Evolutionary conservation across 2,329 filamentous ascomycete species (phyloP).

Genomic region (Bipolaris bicolor): DNA sequence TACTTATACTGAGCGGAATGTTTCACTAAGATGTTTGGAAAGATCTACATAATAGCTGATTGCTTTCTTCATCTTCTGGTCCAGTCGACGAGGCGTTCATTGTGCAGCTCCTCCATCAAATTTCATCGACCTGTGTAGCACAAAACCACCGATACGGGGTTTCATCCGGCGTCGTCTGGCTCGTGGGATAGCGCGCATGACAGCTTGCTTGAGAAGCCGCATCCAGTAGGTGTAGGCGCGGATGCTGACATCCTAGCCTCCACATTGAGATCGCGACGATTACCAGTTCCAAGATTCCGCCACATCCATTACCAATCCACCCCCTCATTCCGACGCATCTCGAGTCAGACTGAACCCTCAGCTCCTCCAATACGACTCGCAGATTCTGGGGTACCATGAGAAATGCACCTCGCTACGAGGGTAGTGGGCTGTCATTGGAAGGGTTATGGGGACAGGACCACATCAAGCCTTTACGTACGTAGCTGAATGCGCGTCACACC

Average conservation of each 20-base stretch:
- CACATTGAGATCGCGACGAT: background rate
- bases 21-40: background rate
- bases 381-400: background rate
- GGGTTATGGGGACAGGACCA: background rate
- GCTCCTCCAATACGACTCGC: constrained; percentile 16
- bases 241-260: constrained; percentile 11
- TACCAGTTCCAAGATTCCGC: constrained; percentile 6
- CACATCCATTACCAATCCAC: constrained; percentile 10
- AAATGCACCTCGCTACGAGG: constrained; percentile 5
- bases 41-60: background rate
- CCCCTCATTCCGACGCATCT: constrained; percentile 8
- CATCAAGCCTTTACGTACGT: constrained; percentile 1
- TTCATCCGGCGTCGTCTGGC: background rate
- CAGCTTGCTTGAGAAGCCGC: background rate
- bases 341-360: constrained; percentile 1
- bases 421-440: constrained; percentile 12
- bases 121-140: background rate
- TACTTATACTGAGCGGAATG: background rate
- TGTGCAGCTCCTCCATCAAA: background rate
- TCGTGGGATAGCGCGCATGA: background rate
- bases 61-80: background rate
- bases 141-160: background rate
- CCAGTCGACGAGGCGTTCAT: background rate
- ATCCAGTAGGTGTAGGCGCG: background rate
- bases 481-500: constrained; percentile 4